Percentiles rank a stretch among this genome's conserved stretches.
Evolutionary conservation across 108 stramenopile genomes (phyloP).

Genomic region (Stephanodiscus triporus): DNA sequence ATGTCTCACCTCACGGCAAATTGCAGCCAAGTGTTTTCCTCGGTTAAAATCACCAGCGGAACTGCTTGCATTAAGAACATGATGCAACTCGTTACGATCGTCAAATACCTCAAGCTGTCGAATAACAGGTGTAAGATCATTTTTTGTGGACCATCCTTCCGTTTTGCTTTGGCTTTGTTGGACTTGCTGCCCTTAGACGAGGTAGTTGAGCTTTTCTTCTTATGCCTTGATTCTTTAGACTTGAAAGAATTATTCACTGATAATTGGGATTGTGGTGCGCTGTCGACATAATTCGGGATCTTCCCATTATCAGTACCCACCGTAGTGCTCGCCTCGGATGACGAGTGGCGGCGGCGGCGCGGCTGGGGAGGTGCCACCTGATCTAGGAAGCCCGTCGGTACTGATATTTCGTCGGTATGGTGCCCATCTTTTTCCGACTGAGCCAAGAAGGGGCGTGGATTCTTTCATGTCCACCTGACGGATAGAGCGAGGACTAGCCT

Average conservation of each 20-base stretch:
- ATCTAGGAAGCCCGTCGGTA: background rate
- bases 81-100: constrained; percentile 29
- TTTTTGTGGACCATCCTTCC: constrained; percentile 33
- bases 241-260: background rate
- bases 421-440: background rate
- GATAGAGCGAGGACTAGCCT: too few relatives aligned
- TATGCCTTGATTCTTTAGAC: constrained; percentile 2
- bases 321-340: background rate
- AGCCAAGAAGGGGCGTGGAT: constrained; percentile 7
- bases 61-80: constrained; percentile 40
- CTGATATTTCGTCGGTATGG: background rate
- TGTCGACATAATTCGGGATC: constrained; percentile 1
- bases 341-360: constrained; percentile 10
- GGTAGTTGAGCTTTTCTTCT: constrained; percentile 12
- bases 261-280: constrained; percentile 1
- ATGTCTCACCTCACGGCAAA: constrained; percentile 27
- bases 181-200: background rate
- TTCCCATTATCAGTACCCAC: background rate
- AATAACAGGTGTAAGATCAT: constrained; percentile 18
- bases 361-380: constrained; percentile 4
- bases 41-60: constrained; percentile 24
- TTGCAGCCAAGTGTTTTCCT: constrained; percentile 32
- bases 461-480: constrained; percentile 5
- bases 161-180: constrained; percentile 22
- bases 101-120: constrained; percentile 30